Percentiles rank a stretch among this genome's conserved stretches.
These are phyloP conservation scores for Geotrichum aggregatum DNA, from an alignment of 1,139 yeast species.

Conservation along the genomic window DNA sequence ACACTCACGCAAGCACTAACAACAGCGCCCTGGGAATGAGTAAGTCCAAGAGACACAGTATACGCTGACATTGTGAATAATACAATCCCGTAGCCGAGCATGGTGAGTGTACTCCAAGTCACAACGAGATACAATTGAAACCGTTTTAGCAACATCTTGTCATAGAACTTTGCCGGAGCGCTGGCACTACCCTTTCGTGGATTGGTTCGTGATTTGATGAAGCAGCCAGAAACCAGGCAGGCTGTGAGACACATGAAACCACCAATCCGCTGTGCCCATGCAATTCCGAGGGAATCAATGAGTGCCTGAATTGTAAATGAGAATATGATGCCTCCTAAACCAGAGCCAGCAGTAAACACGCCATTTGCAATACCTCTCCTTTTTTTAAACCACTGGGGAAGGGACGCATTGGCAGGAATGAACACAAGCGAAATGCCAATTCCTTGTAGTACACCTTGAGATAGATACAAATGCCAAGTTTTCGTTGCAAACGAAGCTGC, in stretches of 20 bases:
- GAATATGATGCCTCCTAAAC: slow-evolving; percentile 38
- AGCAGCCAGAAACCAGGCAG: slow-evolving; percentile 38
- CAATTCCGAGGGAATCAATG: slow-evolving; percentile 50
- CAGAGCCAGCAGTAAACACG: slow-evolving; percentile 38
- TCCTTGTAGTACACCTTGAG: slow-evolving; percentile 70
- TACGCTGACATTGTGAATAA: slow-evolving; percentile 60
- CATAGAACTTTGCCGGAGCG: slow-evolving; percentile 34
- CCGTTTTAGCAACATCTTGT: slow-evolving; percentile 29
- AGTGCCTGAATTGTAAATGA: slow-evolving; percentile 42
- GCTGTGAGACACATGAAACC: slow-evolving; percentile 45
- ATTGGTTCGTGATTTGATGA: slow-evolving; percentile 36
- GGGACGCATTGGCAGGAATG: slow-evolving; percentile 54
- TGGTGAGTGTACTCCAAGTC: slow-evolving; percentile 54
- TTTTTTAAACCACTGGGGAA: slow-evolving; percentile 60
- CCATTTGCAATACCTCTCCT: slow-evolving; percentile 55
- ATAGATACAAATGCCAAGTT: slow-evolving; percentile 59
- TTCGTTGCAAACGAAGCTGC: slow-evolving; percentile 60
- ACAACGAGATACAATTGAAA: slow-evolving; percentile 42
- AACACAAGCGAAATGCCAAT: slow-evolving; percentile 56
- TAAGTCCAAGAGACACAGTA: slow-evolving; percentile 56
- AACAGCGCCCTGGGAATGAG: slow-evolving; percentile 52
- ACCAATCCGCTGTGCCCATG: slow-evolving; percentile 64
- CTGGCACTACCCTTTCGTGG: slow-evolving; percentile 31
- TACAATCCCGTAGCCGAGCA: slow-evolving; percentile 57
- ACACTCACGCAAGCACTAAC: slow-evolving; percentile 61